Evolutionary conservation across 2,329 filamentous ascomycete genomes (phyloP), one percentile per base, ranked within the genome.

Genomic region (Triangularia setosa): DNA sequence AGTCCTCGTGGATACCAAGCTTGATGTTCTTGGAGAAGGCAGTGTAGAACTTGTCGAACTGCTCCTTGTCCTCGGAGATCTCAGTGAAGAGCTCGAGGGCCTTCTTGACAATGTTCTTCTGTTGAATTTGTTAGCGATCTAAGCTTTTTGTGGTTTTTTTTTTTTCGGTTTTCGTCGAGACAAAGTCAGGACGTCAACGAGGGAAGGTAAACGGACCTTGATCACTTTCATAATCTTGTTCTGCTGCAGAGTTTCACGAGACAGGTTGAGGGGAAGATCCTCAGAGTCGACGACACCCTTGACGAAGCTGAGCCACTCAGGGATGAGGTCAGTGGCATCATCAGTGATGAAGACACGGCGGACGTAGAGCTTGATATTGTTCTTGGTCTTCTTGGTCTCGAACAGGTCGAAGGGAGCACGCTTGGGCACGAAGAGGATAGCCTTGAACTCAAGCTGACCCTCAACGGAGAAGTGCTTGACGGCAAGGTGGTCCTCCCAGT

Each of bases 91-190:
- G 92, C 87, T 99, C 95, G 72, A 99, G 92, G 71, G 92, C 92
- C 92, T 99, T 99, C 93, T 98, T 99, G 87, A 99, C 93, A 72
- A 99, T 97, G 90, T 99, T 99, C 93, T 99, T 99, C 90, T 48
- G 40, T 48, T 21, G 40, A 21, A 18, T 4, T 48, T 48, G 40
- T 48, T 21, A 48, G 40, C 18, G n/a, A 96, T 96, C 88, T 98
- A n/a, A n/a, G n/a, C n/a, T n/a, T n/a, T n/a, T n/a, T n/a, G n/a
- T n/a, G n/a, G n/a, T 35, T 14, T 35, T 35, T 14, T 6, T 18
- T n/a, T 40, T 40, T 40, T 14, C 33, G 4, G 4, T 40, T 40
- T 40, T 40, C 14, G 3, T n/a, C 9, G n/a, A 7, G 35, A 8
- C n/a, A 40, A 40, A 16, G 35, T 40, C 14, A 6, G 35, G 35